These are phyloP conservation scores for Apiotrichum brassicae DNA, from an alignment of 1,284 basidiomycete genomes.

Conservation along the genomic window DNA sequence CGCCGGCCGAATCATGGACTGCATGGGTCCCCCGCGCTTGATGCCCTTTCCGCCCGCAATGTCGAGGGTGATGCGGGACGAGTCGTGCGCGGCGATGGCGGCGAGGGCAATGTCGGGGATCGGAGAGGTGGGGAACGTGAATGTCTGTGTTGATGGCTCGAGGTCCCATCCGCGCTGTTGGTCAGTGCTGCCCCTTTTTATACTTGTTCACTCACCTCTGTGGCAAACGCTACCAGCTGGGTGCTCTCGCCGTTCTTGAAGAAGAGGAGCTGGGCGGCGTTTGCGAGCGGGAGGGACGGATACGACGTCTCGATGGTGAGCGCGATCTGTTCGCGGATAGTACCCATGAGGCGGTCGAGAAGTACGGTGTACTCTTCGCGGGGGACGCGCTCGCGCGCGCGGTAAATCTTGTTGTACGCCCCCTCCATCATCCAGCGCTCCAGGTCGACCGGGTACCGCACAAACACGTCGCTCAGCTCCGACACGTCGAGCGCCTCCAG, in stretches of 20 bases:
- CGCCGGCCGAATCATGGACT: slow-evolving; percentile 42
- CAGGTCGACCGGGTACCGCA: slow-evolving; percentile 78
- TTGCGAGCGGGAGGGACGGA: slow-evolving; percentile 39
- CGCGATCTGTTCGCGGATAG: slow-evolving; percentile 46
- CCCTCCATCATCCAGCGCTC: slow-evolving; percentile 99
- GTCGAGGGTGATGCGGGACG: slow-evolving; percentile 19
- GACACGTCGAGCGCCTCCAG: slow-evolving; percentile 73
- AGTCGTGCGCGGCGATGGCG: slow-evolving; percentile 16
- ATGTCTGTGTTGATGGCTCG: slow-evolving; percentile 37
- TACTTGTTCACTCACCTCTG: slow-evolving; percentile 23
- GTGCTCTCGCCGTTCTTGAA: slow-evolving; percentile 41
- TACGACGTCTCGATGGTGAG: slow-evolving; percentile 47
- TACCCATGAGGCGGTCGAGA: slow-evolving; percentile 43
- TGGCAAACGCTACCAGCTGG: slow-evolving; percentile 34
- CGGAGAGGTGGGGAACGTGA: slow-evolving; percentile 26
- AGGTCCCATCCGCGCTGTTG: slow-evolving; percentile 41
- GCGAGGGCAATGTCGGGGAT: slow-evolving; percentile 24
- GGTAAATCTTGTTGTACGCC: slow-evolving; percentile 96
- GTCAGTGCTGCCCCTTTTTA: too few species aligned
- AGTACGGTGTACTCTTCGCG: slow-evolving; percentile 45
- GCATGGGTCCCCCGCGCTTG: slow-evolving; percentile 34
- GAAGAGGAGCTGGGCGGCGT: slow-evolving; percentile 45
- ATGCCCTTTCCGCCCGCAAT: slow-evolving; percentile 29
- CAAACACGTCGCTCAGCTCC: slow-evolving; percentile 67
- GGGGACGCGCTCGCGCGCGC: slow-evolving; percentile 71